Evolutionary conservation across 768 basidiomycete genomes (phyloP).

Genomic region (Suillus sp.): DNA sequence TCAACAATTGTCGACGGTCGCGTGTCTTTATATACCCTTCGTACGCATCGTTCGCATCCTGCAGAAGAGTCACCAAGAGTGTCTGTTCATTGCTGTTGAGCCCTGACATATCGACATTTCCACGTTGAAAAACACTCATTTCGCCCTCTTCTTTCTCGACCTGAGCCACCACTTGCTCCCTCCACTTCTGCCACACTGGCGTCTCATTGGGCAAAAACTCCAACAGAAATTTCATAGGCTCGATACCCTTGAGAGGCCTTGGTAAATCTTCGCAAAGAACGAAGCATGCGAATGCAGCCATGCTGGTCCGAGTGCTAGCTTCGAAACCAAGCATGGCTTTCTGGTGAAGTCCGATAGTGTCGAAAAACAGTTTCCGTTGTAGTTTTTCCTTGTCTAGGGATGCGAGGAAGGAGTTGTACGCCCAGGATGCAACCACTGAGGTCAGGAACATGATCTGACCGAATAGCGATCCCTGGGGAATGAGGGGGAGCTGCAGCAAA

Average conservation of each 20-base stretch:
- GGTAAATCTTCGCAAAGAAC: constrained; percentile 26
- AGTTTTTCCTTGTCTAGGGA: constrained; percentile 33
- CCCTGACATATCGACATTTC: constrained; percentile 14
- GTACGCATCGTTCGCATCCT: constrained; percentile 23
- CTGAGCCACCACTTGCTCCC: constrained; percentile 24
- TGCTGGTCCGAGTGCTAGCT: constrained; percentile 26
- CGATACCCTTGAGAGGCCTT: not conserved
- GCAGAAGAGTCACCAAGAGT: constrained; percentile 17
- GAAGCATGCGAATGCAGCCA: constrained; percentile 28
- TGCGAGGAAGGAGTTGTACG: constrained; percentile 32
- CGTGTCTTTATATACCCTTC: constrained; percentile 14
- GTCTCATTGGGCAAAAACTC: constrained; percentile 29
- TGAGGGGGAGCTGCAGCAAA: constrained; percentile 34
- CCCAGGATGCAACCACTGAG: constrained; percentile 33
- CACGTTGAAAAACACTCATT: constrained; percentile 11
- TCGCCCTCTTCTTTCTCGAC: constrained; percentile 13
- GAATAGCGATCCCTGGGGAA: constrained; percentile 35
- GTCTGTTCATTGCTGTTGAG: constrained; percentile 14
- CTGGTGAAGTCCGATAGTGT: not conserved
- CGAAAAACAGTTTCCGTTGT: constrained; percentile 23
- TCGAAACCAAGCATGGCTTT: constrained; percentile 19
- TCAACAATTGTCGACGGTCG: not conserved
- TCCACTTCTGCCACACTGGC: constrained; percentile 28
- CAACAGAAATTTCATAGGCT: constrained; percentile 19
- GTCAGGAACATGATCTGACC: constrained; percentile 36